Conservation (phyloP, 441 rosid genomes). For the Jatropha multifida region DNA sequence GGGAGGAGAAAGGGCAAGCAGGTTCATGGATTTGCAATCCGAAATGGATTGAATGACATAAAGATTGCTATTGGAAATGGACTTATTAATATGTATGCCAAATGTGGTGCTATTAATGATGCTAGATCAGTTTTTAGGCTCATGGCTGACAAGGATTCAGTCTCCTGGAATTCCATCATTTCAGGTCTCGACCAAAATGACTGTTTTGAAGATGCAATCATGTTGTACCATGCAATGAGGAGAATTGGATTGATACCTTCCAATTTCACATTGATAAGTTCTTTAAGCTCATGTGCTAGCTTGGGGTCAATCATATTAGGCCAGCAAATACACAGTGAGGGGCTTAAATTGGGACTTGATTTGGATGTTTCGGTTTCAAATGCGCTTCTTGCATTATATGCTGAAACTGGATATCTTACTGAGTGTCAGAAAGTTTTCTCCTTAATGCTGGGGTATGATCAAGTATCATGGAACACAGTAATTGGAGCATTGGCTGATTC, state of each 20-base stretch:
- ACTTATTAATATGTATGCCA: slow-evolving; percentile 85
- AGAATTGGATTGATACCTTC: slow-evolving; percentile 50
- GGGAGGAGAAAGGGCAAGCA: slow-evolving; percentile 76
- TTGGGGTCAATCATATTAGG: slow-evolving; percentile 60
- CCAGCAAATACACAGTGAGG: slow-evolving; percentile 67
- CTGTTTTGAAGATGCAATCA: slow-evolving; percentile 57
- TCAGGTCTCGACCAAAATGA: slow-evolving; percentile 83
- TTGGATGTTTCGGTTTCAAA: slow-evolving; percentile 75
- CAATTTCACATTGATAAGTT: slow-evolving; percentile 54
- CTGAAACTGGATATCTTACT: slow-evolving; percentile 46
- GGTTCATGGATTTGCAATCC: slow-evolving; percentile 69
- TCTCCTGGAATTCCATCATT: slow-evolving; percentile 91
- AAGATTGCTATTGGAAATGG: slow-evolving; percentile 71
- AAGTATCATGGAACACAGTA: slow-evolving; percentile 84
- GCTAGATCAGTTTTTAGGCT: slow-evolving; percentile 55
- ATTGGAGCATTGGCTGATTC: slow-evolving; percentile 58
- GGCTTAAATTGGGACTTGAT: slow-evolving; percentile 19
- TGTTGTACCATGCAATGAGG: slow-evolving; percentile 55
- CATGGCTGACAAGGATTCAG: slow-evolving; percentile 65
- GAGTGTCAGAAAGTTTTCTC: slow-evolving; percentile 43
- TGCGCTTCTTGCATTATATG: slow-evolving; percentile 63
- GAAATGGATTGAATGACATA: slow-evolving; percentile 47
- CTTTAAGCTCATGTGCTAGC: slow-evolving; percentile 83
- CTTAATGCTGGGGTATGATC: slow-evolving; percentile 64
- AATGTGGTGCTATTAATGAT: slow-evolving; percentile 57